A percentile compares a stretch with the other conserved stretches of the same genome.
These are phyloP conservation scores for Cystofilobasidium macerans DNA, from an alignment of 768 basidiomycete genomes.

Conservation along the genomic window DNA sequence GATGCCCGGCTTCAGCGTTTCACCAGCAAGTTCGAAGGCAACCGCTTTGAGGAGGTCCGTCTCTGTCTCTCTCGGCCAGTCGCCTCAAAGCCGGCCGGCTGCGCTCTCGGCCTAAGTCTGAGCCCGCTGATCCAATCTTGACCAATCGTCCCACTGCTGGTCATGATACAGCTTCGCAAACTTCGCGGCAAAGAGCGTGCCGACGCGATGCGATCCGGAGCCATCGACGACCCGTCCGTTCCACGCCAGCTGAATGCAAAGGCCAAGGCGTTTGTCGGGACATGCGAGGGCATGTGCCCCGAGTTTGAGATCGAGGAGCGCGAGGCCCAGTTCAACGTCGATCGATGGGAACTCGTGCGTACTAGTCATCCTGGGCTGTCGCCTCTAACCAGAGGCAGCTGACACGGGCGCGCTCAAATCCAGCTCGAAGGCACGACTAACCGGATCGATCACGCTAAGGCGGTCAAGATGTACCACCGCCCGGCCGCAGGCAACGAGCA, in stretches of 20 bases:
- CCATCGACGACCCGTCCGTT: conserved; percentile 75
- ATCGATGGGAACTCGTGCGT: conserved; percentile 73
- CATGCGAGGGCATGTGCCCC: conserved; percentile 89
- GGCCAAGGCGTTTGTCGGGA: conserved; percentile 85
- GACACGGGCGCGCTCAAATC: conserved; percentile 21
- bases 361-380: neutral
- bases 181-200: conserved; percentile 36
- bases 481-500: conserved; percentile 81
- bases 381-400: neutral
- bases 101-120: neutral
- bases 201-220: conserved; percentile 59
- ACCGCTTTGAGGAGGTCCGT: conserved; percentile 38
- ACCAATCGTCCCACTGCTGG: neutral
- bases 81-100: no score
- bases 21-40: conserved; percentile 44
- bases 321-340: conserved; percentile 77
- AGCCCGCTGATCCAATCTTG: neutral
- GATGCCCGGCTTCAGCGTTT: conserved; percentile 19
- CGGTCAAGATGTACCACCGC: conserved; percentile 90
- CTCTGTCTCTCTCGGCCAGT: no score
- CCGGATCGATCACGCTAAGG: conserved; percentile 69
- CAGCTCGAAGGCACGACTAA: conserved; percentile 63
- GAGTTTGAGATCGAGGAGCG: conserved; percentile 83
- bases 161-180: conserved; percentile 42
- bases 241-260: conserved; percentile 65